A percentile compares a stretch with the other conserved stretches of the same genome.
Conservation (phyloP, 768 basidiomycete species). For the Kwoniella europaea region DNA sequence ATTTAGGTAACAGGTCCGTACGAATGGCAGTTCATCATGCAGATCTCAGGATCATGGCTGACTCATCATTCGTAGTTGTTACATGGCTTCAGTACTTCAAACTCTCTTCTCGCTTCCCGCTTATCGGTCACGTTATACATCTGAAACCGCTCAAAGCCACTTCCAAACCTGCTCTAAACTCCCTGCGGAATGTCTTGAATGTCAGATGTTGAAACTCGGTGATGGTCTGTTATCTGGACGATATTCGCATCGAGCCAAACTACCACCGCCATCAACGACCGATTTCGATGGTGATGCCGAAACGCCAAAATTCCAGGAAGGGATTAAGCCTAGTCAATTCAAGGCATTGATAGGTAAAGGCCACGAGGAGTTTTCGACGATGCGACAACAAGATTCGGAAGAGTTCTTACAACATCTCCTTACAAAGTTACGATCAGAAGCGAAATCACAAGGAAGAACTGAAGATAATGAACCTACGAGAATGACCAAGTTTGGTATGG, state of each 20-base stretch:
- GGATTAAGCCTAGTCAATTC: constrained; percentile 79
- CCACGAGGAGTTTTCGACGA: constrained; percentile 91
- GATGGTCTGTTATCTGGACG: constrained; percentile 92
- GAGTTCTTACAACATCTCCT: constrained; percentile 88
- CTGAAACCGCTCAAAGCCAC: constrained; percentile 63
- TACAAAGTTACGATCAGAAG: constrained; percentile 66
- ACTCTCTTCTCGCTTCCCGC: constrained; percentile 77
- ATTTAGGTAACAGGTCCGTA: constrained; percentile 83
- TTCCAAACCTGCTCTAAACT: constrained; percentile 69
- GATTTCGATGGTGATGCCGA: constrained; percentile 41
- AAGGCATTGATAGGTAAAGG: constrained; percentile 89
- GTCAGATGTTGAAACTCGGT: constrained; percentile 89
- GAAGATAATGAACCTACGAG: constrained; percentile 68
- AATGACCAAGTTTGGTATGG: constrained; percentile 77
- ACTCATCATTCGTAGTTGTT: constrained; percentile 68
- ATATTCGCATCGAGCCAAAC: constrained; percentile 70
- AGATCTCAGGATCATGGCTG: background rate
- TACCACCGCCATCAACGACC: constrained; percentile 40
- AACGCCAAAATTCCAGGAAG: constrained; percentile 71
- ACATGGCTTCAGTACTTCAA: constrained; percentile 94
- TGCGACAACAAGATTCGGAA: constrained; percentile 95
- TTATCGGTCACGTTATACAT: constrained; percentile 75
- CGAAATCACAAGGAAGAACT: constrained; percentile 57
- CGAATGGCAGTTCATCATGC: too few species aligned
- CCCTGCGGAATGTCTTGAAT: constrained; percentile 87